Percentiles rank a stretch among this genome's conserved stretches.
Conservation (phyloP, 192 early-diverging fungal genomes). For the Endogone sp. region DNA sequence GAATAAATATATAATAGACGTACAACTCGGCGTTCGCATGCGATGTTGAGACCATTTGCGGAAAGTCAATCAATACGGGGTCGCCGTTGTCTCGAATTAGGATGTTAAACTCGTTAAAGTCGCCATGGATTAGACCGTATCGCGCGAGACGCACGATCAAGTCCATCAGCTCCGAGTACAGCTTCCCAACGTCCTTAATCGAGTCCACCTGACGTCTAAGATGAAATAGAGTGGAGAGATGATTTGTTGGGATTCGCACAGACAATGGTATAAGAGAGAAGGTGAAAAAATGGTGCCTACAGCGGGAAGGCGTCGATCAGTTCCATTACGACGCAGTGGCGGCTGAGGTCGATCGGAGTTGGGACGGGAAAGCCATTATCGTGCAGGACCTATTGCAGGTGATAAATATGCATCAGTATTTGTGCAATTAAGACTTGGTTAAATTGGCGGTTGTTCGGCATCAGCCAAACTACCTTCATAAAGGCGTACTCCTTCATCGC, state of each 20-base stretch:
- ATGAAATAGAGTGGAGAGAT: not conserved
- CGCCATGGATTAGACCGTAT: constrained; percentile 96
- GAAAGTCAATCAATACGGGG: constrained; percentile 97
- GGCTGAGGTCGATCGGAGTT: constrained; percentile 84
- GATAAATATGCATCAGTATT: no score
- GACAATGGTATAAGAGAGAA: not conserved
- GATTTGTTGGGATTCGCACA: not conserved
- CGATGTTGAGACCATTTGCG: constrained; percentile 98
- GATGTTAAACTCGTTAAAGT: constrained; percentile 99
- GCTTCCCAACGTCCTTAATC: constrained; percentile 83
- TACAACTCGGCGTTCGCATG: constrained; percentile 92
- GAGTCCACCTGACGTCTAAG: constrained; percentile 76
- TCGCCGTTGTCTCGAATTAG: constrained; percentile 76
- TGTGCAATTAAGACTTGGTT: no score
- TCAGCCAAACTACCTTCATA: constrained; percentile 98
- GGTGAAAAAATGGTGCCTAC: constrained; percentile 22
- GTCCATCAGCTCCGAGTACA: constrained; percentile 94
- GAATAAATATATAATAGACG: constrained; percentile 1
- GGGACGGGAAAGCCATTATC: constrained; percentile 98
- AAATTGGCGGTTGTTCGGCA: no score
- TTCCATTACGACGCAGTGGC: constrained; percentile 98
- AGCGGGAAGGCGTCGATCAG: constrained; percentile 92
- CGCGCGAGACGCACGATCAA: constrained; percentile 92
- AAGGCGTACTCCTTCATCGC: constrained; percentile 99
- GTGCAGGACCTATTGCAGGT: constrained; percentile 56